Base-by-base conservation (phyloP, 2,329 filamentous ascomycete species). In the Chrysoporthe puriensis region DNA sequence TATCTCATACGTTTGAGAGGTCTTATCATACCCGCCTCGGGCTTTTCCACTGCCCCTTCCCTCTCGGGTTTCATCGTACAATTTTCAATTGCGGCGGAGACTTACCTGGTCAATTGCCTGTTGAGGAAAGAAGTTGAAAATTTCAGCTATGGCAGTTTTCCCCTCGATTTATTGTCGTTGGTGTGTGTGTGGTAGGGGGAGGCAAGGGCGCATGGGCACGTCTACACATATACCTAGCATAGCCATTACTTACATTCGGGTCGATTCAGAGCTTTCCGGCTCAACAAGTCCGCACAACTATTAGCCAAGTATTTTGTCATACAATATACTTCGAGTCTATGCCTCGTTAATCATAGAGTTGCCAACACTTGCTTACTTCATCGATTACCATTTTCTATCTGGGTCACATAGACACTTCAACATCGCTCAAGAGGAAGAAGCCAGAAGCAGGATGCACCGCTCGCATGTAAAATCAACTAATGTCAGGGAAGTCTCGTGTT, bases 1-100 rank as follows among this genome's bases (percentile, higher is more conserved):
- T 4, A 73, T 73, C 67, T 54, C 63, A 1, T 90, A 89, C 72
- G 90, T 84, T 5, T 64, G 50, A 48, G 56, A 11, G n/a, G n/a
- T 6, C 40, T 34, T 21, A 13, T 9, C 4, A n/a, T 3, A 54
- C 7, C 11, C 11, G 6, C 16, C 3, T 40, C 11, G 48, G 21
- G n/a, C n/a, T 52, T 52, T 4, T 52, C 8, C n/a, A 26, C 26
- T 26, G 26, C 26, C 26, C 26, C 26, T 26, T 26, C 26, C 26
- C 2, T 26, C 26, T 26, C 26, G 26, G 26, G 26, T 26, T 2
- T 26, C 26, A 26, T 26, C 26, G 26, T 26, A 26, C 2, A 26
- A 26, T 26, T 26, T 26, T 26, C 26, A 26, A 26, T 26, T 26
- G 26, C 26, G 26, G 26, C 26, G 26, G 26, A 26, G 26, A 26